Conservation (phyloP, 352 stramenopile genomes). For the Phytophthora cactorum region DNA sequence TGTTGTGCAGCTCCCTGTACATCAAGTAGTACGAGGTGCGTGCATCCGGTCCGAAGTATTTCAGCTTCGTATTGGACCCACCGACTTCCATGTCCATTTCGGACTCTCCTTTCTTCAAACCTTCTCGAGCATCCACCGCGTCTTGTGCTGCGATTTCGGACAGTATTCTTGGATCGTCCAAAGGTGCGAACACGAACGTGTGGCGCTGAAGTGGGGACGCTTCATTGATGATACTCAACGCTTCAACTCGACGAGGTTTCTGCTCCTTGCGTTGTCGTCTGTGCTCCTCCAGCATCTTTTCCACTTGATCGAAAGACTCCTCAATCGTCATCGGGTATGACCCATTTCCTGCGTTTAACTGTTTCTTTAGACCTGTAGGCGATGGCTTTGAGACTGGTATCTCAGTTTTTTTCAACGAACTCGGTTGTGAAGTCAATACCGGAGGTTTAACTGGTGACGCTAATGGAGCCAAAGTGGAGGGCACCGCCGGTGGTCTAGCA, state of each 20-base stretch:
- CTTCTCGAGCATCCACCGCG: slow-evolving; percentile 16
- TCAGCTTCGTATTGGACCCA: slow-evolving; percentile 16
- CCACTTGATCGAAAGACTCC: slow-evolving; percentile 55
- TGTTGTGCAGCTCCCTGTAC: slow-evolving; percentile 62
- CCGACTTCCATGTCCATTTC: slow-evolving; percentile 23
- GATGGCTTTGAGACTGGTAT: slow-evolving; percentile 5
- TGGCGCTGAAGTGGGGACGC: not conserved
- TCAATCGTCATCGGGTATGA: slow-evolving; percentile 41
- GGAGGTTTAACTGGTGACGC: slow-evolving; percentile 6
- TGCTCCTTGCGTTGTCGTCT: slow-evolving; percentile 27
- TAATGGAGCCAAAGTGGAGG: slow-evolving; percentile 6
- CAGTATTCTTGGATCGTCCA: slow-evolving; percentile 47
- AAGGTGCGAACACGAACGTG: slow-evolving; percentile 52
- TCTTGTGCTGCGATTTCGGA: slow-evolving; percentile 32
- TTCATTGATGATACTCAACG: slow-evolving; percentile 17
- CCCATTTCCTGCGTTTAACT: not conserved
- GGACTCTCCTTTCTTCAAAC: slow-evolving; percentile 27
- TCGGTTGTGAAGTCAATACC: not conserved
- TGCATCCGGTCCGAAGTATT: slow-evolving; percentile 59
- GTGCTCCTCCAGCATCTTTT: slow-evolving; percentile 56
- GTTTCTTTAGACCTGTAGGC: slow-evolving; percentile 2
- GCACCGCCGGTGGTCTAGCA: slow-evolving; percentile 1
- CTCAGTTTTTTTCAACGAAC: not conserved
- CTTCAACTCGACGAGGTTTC: slow-evolving; percentile 24
- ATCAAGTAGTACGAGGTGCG: slow-evolving; percentile 61